A percentile compares a stretch with the other conserved stretches of the same genome.
phyloP scores from a whole-genome alignment of 805 yeast species.

The Metschnikowia lachancei region DNA sequence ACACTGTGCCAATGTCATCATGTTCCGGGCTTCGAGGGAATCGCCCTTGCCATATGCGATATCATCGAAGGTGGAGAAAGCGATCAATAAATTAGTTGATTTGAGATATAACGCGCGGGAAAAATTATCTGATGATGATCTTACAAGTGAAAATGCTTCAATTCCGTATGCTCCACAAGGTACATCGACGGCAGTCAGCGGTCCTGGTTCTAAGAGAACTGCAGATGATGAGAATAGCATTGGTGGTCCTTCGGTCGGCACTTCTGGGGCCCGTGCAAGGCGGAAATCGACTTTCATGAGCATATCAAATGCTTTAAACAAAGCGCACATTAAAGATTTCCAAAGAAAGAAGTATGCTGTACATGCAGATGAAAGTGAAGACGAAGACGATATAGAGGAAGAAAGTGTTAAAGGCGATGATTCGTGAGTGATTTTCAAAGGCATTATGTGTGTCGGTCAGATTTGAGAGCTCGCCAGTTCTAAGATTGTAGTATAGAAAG shows the following conservation, averaged over 20 bases:
- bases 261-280: conserved; percentile 14
- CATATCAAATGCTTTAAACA: conserved; percentile 56
- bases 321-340: conserved; percentile 84
- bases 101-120: conserved; percentile 25
- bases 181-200: conserved; percentile 4
- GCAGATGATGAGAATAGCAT: conserved; percentile 3
- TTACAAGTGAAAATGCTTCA: conserved; percentile 2
- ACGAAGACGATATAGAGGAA: conserved; percentile 28
- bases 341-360: conserved; percentile 54
- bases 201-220: not conserved
- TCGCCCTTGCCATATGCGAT: conserved; percentile 76
- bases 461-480: too few relatives aligned
- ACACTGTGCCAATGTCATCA: conserved; percentile 83
- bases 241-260: conserved; percentile 8
- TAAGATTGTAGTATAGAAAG: too few relatives aligned
- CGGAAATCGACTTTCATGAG: conserved; percentile 39
- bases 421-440: not conserved
- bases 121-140: conserved; percentile 12
- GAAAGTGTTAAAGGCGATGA: conserved; percentile 3
- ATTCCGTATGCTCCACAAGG: conserved; percentile 3
- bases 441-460: too few relatives aligned
- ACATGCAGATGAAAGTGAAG: conserved; percentile 30
- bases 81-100: conserved; percentile 36
- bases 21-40: conserved; percentile 85
- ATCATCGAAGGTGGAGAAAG: conserved; percentile 32